phyloP scores from a whole-genome alignment of 306 rosid genomes.

The Dalbergia oliveri region DNA sequence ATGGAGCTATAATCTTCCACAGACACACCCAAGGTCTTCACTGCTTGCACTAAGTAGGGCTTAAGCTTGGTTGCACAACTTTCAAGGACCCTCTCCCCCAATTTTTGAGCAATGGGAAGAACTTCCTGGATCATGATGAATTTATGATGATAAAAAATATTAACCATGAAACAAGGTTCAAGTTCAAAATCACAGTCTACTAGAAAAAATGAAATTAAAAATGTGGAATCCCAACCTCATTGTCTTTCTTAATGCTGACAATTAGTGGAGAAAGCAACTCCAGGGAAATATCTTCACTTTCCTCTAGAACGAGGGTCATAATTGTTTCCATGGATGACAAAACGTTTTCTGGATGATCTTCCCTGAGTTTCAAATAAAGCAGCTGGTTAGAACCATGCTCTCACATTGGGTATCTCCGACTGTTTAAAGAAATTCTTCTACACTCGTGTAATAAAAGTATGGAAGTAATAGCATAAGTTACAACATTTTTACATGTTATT shows the following conservation, averaged over 20 bases:
- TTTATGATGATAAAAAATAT: neutral
- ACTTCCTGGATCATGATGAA: constrained; percentile 62
- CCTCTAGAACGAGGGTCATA: constrained; percentile 85
- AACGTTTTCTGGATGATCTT: constrained; percentile 74
- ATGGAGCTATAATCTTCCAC: constrained; percentile 72
- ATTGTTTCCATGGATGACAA: constrained; percentile 82
- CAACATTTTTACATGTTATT: neutral
- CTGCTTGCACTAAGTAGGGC: constrained; percentile 73
- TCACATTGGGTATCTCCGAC: neutral
- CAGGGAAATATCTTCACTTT: constrained; percentile 83
- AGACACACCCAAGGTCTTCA: constrained; percentile 54
- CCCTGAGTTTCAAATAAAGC: constrained; percentile 58
- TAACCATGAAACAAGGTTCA: constrained; percentile 23
- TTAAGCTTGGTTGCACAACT: constrained; percentile 71
- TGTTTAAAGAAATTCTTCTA: neutral
- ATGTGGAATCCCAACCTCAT: constrained; percentile 54
- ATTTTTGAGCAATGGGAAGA: constrained; percentile 66
- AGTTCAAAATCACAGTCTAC: neutral
- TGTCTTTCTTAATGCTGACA: constrained; percentile 69
- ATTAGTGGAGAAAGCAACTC: constrained; percentile 78
- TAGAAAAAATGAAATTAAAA: neutral
- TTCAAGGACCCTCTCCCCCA: constrained; percentile 80
- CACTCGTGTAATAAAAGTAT: neutral
- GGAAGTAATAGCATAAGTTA: neutral
- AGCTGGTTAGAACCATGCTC: constrained; percentile 23